Base-by-base conservation (phyloP, 2,329 filamentous ascomycete species). In the Akanthomyces lecanii region DNA sequence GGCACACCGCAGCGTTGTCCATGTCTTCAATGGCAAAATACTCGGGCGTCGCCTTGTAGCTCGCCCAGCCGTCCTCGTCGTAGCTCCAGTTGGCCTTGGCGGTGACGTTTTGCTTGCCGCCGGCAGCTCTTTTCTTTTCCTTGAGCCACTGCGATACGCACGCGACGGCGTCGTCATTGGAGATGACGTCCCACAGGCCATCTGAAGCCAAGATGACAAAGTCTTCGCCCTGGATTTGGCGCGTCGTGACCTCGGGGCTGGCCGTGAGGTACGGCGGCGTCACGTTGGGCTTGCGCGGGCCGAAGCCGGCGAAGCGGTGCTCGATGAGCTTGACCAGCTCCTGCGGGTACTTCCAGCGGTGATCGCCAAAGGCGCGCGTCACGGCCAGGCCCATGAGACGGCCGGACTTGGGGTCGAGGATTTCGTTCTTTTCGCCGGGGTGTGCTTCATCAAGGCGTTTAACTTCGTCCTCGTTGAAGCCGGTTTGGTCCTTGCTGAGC, bases 1-100 rank as follows among this genome's bases (percentile, higher is more conserved):
- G 81, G 74, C 94, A 91, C 0, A 91, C 92, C 0, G 91, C 91
- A 6, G 85, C 90, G 69, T 92, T 95, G 72, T 89, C 88, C 14
- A 76, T 62, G 71, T 95, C 91, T 71, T 91, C 86, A 4, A 92
- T 85, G 1, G 90, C 86, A 65, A 92, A 91, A 56, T 89, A 83
- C 66, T 84, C 82, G 0, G 70, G 68, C 1, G 69, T 70, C 11
- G 71, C 68, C 62, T 68, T 69, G 55, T 66, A 69, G 21, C 45
- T 62, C 50, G 71, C 56, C 25, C 64, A 73, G 5, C 67, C 68
- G 2, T 72, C 64, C 7, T 66, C 65, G n/a, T 68, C 65, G 16
- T 60, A 33, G 0, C 47, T 62, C 18, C 66, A 60, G 4, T 18
- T 40, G 11, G 58, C 55, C 16, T 62, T 65, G 28, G 65, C 67